phyloP scores from a whole-genome alignment of 179 eudicot genomes.

The Silene vulgaris region DNA sequence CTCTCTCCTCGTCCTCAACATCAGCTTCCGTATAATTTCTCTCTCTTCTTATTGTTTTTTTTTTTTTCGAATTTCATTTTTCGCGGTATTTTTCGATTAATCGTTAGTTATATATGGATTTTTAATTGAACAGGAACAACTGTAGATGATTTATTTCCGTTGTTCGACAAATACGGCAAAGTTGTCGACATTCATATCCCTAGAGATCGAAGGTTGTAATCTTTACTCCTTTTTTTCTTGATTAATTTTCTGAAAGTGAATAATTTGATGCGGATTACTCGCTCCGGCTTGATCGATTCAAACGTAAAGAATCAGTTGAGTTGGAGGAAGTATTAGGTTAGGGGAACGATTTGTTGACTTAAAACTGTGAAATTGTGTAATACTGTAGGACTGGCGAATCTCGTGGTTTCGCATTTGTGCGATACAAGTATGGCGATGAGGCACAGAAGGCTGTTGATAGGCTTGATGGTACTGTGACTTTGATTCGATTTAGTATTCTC shows the following conservation, averaged over 20 bases:
- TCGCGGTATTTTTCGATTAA: neutral
- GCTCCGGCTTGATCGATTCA: neutral
- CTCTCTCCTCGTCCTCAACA: conserved; percentile 95
- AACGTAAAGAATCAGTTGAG: neutral
- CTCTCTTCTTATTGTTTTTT: neutral
- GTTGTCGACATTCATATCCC: conserved; percentile 93
- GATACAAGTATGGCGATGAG: conserved; percentile 91
- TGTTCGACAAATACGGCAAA: conserved; percentile 89
- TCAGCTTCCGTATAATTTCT: conserved; percentile 60
- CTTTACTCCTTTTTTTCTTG: neutral
- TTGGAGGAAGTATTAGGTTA: neutral
- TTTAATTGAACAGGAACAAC: conserved; percentile 50
- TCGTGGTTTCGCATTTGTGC: conserved; percentile 92
- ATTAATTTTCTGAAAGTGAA: neutral
- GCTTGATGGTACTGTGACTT: conserved; percentile 60
- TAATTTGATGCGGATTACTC: neutral
- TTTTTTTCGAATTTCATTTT: neutral
- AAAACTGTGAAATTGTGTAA: neutral
- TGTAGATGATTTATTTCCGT: conserved; percentile 88
- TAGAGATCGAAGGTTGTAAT: conserved; percentile 64
- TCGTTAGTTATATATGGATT: neutral
- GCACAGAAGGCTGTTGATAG: conserved; percentile 89
- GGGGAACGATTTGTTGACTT: neutral
- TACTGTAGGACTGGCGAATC: conserved; percentile 83
- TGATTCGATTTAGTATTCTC: neutral